Percentiles rank a stretch among this genome's conserved stretches.
Conservation (phyloP, 306 rosid genomes). For the Malus sylvestris region DNA sequence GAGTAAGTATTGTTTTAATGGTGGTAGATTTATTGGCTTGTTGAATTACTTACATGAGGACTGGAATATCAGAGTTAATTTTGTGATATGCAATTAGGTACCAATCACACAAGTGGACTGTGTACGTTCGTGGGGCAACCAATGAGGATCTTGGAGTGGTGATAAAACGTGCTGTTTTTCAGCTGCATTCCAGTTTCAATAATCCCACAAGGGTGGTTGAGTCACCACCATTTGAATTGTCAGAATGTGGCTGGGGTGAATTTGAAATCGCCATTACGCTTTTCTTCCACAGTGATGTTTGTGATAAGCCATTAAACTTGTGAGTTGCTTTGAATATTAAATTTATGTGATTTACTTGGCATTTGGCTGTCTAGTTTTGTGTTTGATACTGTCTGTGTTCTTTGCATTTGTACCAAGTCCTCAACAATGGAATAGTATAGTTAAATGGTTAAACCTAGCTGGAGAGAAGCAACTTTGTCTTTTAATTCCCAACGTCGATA, state of each 20-base stretch:
- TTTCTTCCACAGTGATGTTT: slow-evolving; percentile 59
- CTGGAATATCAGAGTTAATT: neutral
- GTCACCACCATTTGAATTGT: slow-evolving; percentile 71
- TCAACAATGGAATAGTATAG: neutral
- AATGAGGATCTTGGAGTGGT: slow-evolving; percentile 67
- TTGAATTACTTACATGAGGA: neutral
- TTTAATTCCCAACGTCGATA: neutral
- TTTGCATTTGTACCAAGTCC: slow-evolving; percentile 5
- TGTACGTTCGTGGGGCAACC: slow-evolving; percentile 71
- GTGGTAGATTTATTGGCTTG: slow-evolving; percentile 15
- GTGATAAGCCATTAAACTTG: slow-evolving; percentile 74
- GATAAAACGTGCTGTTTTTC: slow-evolving; percentile 63
- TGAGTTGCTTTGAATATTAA: slow-evolving; percentile 32
- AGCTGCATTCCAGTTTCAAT: slow-evolving; percentile 79
- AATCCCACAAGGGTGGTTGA: slow-evolving; percentile 68
- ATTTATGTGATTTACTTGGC: slow-evolving; percentile 20
- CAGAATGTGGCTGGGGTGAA: slow-evolving; percentile 87
- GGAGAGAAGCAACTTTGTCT: neutral
- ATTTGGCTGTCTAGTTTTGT: neutral
- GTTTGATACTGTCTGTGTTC: slow-evolving; percentile 13
- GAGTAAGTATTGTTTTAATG: slow-evolving; percentile 50
- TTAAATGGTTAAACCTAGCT: neutral
- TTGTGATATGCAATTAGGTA: slow-evolving; percentile 37
- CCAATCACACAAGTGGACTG: slow-evolving; percentile 76
- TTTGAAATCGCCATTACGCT: slow-evolving; percentile 68